Base-by-base conservation (phyloP, 202 grass and related monocot genomes). In the Schoenoplectus triqueter region DNA sequence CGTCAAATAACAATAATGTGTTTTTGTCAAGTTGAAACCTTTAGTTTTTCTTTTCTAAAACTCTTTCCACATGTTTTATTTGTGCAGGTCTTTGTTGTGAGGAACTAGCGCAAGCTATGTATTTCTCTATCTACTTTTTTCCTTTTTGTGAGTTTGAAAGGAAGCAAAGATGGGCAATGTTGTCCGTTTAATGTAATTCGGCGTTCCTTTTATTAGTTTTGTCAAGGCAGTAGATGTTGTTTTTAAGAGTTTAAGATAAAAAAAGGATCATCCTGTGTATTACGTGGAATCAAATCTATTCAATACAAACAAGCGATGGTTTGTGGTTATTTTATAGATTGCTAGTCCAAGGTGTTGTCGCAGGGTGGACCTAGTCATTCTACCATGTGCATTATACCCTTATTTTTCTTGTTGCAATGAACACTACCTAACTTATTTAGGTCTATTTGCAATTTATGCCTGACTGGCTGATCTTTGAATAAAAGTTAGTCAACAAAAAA, bases 221-320 rank as follows among this genome's bases (percentile, higher is more conserved):
- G 14, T 55, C 75, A 45, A 55, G 51, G 49, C 47, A 56, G 48
- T 83, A 83, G 64, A 71, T 69, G 59, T 47, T 82, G 17, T 82
- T 66, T 70, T 83, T 83, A 83, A 31, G 81, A 83, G 65, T 70
- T 67, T 44, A 42, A 83, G 70, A 79, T 79, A 79, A 83, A 64
- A 31, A 81, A 67, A 83, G 70, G 81, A 83, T 83, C 81, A 83
- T 83, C 81, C 81, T 83, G 49, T 83, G 81, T 83, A 83, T 83
- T 83, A 83, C 81, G 57, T 83, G 65, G 81, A 83, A 83, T 79
- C 57, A 79, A 83, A 83, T 83, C 65, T 83, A 83, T 70, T 83
- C 81, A 83, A 83, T 83, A 83, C 81, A 83, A 71, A 42, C 47
- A 79, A 83, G 81, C 20, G 81, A 83, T 83, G 81, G 81, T 83